Percentiles rank a stretch among this genome's conserved stretches.
These are phyloP conservation scores for Lophium mytilinum DNA, from an alignment of 495 filamentous ascomycete species.

Conservation along the genomic window DNA sequence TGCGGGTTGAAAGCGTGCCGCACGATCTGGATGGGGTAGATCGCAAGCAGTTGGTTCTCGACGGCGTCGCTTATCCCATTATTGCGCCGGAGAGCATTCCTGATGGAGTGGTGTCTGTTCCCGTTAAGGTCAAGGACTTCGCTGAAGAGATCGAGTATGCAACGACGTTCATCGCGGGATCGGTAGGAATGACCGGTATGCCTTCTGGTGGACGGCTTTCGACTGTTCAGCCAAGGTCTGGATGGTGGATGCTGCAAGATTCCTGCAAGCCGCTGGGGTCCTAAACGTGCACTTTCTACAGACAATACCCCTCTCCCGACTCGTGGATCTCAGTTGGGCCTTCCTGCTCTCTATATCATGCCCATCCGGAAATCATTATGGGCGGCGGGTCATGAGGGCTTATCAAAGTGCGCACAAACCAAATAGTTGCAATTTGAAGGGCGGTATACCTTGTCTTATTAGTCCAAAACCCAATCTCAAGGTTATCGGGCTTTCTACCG, in stretches of 20 bases:
- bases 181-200: not conserved
- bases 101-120: not conserved
- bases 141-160: not conserved
- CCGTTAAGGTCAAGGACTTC: not conserved
- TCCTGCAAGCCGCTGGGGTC: too few relatives aligned
- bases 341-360: too few relatives aligned
- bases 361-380: too few relatives aligned
- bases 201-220: not conserved
- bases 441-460: too few relatives aligned
- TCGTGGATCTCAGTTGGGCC: too few relatives aligned
- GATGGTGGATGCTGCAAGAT: not conserved
- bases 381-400: too few relatives aligned
- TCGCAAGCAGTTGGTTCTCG: not conserved
- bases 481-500: constrained; percentile 68
- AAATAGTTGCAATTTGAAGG: too few relatives aligned
- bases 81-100: not conserved
- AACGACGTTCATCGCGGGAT: not conserved
- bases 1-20: not conserved
- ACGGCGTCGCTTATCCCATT: not conserved
- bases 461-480: too few relatives aligned
- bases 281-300: too few relatives aligned
- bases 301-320: too few relatives aligned
- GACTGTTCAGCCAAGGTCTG: not conserved
- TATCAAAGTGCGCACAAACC: too few relatives aligned
- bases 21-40: not conserved